These are phyloP conservation scores for Xerocomus cyaneibrunnescens DNA, from an alignment of 1,284 basidiomycete genomes.

Conservation along the genomic window DNA sequence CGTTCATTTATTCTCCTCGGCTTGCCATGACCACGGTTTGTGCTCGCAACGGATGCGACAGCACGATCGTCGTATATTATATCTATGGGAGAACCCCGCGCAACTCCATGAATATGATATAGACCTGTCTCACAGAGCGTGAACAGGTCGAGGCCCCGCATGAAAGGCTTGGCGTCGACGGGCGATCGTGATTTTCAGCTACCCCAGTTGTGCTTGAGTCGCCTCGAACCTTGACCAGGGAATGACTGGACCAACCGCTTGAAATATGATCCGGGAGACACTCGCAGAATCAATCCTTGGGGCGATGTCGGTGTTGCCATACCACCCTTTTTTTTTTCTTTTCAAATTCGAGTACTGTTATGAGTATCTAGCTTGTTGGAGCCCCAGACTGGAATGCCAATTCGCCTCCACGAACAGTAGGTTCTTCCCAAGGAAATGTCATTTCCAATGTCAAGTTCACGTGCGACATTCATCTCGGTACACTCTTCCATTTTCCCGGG, in stretches of 20 bases:
- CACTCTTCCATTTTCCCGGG: not conserved
- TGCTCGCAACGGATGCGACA: not conserved
- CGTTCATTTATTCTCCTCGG: not conserved
- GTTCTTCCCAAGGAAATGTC: constrained; percentile 19
- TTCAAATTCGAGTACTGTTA: constrained; percentile 12
- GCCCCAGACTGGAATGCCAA: constrained; percentile 5
- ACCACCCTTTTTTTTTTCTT: not conserved
- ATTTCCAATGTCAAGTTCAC: constrained; percentile 26
- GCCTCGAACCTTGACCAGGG: not conserved
- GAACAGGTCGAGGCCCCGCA: not conserved
- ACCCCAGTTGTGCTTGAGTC: not conserved
- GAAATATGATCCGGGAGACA: not conserved
- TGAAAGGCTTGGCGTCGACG: too few species aligned
- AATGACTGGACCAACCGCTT: not conserved
- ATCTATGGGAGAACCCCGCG: constrained; percentile 3
- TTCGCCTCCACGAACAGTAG: constrained; percentile 12
- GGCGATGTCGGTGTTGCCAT: not conserved
- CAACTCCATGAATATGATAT: constrained; percentile 7
- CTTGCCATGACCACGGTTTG: not conserved
- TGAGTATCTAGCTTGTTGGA: not conserved
- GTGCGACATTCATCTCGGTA: constrained; percentile 15
- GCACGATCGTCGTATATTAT: not conserved
- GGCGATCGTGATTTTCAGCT: too few species aligned
- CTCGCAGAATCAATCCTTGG: not conserved
- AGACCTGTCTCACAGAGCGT: not conserved